Evolutionary conservation across 148 eudicot species (phyloP).

Genomic region (Talinum fruticosum): DNA sequence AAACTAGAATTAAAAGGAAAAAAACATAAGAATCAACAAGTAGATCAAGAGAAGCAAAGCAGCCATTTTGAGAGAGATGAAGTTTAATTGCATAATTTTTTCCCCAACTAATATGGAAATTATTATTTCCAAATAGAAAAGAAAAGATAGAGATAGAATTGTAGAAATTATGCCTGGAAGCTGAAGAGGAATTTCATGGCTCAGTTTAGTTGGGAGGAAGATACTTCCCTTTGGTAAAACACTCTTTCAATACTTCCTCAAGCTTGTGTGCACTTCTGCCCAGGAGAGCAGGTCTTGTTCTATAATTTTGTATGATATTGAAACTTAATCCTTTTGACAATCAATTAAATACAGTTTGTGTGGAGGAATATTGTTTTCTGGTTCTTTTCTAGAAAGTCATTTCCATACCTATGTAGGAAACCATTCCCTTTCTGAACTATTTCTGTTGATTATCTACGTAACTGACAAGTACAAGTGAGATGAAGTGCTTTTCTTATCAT

Average conservation of each 20-base stretch:
- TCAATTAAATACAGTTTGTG: no score
- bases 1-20: no score
- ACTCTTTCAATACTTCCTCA: background rate
- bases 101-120: background rate
- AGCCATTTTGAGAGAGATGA: background rate
- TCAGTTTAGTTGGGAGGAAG: background rate
- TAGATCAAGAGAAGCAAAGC: background rate
- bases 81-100: no score
- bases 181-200: background rate
- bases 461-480: background rate
- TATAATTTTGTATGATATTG: no score
- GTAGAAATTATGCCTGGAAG: background rate
- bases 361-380: no score
- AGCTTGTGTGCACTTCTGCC: background rate
- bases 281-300: background rate
- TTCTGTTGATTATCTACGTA: background rate
- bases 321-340: no score
- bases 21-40: background rate
- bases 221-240: background rate
- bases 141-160: no score
- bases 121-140: no score
- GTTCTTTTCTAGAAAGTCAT: background rate
- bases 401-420: background rate
- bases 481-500: background rate
- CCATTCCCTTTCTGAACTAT: no score